Evolutionary conservation across 768 basidiomycete species (phyloP).

Genomic region (Amanita rubescens): DNA sequence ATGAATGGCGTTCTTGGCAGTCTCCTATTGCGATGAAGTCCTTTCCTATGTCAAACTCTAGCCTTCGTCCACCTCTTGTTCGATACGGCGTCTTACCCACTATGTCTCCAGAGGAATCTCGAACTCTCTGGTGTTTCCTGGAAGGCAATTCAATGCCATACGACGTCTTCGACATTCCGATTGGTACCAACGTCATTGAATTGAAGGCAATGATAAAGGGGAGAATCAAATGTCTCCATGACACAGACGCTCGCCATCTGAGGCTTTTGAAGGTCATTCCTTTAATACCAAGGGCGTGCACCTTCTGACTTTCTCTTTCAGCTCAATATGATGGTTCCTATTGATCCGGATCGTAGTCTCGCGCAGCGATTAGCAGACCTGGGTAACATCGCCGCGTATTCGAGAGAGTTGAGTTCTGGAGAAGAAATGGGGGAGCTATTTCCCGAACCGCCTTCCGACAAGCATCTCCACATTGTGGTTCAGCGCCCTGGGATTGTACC

Average conservation of each 20-base stretch:
- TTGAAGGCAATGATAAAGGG: slow-evolving; percentile 1
- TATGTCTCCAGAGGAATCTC: neutral
- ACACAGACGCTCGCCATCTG: neutral
- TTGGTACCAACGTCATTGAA: neutral
- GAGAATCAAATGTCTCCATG: neutral
- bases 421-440: slow-evolving; percentile 1
- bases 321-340: neutral
- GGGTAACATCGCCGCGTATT: neutral
- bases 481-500: neutral
- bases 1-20: too few relatives aligned
- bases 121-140: slow-evolving; percentile 1
- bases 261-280: too few relatives aligned
- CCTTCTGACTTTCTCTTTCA: slow-evolving; percentile 1
- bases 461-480: slow-evolving; percentile 5
- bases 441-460: neutral
- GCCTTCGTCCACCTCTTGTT: neutral
- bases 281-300: too few relatives aligned
- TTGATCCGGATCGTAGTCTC: too few relatives aligned
- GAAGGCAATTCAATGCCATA: neutral
- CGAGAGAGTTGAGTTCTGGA: neutral
- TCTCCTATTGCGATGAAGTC: too few relatives aligned
- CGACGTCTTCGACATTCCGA: slow-evolving; percentile 1
- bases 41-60: slow-evolving; percentile 1
- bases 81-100: neutral
- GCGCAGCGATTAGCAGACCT: too few relatives aligned